Conservation (phyloP, 371 early-diverging fungal species). For the Polyrhizophydium stewartii region DNA sequence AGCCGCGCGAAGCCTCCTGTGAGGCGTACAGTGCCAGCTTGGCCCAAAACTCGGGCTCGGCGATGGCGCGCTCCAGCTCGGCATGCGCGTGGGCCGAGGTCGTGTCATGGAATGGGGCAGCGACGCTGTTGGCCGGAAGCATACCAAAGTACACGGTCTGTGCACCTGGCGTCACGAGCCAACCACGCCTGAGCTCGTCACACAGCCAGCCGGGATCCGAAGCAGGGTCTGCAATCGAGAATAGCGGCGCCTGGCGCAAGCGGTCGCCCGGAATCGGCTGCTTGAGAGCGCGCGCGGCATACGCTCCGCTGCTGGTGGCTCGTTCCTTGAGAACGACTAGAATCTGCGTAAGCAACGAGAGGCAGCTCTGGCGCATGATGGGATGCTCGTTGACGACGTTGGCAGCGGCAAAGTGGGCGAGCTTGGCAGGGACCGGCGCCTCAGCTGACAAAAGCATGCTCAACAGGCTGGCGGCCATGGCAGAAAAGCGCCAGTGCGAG, state of each 20-base stretch:
- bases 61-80: conserved; percentile 48
- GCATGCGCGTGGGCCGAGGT: conserved; percentile 11
- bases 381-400: conserved; percentile 68
- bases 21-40: conserved; percentile 50
- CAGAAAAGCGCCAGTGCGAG: conserved; percentile 76
- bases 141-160: conserved; percentile 8
- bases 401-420: conserved; percentile 55
- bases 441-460: conserved; percentile 61
- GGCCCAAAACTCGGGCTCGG: conserved; percentile 78
- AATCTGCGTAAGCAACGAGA: conserved; percentile 10
- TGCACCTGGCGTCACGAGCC: conserved; percentile 75
- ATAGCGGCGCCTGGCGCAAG: not conserved
- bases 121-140: not conserved
- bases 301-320: conserved; percentile 25
- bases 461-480: conserved; percentile 72
- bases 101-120: conserved; percentile 18
- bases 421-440: conserved; percentile 46
- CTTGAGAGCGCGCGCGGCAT: not conserved
- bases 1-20: conserved; percentile 19
- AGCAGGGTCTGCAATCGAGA: too few species aligned
- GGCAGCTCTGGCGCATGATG: conserved; percentile 50
- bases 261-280: not conserved
- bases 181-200: conserved; percentile 38
- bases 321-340: conserved; percentile 29
- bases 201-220: too few species aligned